These are phyloP conservation scores for Firmiana major DNA, from an alignment of 345 rosid species.

Conservation along the genomic window DNA sequence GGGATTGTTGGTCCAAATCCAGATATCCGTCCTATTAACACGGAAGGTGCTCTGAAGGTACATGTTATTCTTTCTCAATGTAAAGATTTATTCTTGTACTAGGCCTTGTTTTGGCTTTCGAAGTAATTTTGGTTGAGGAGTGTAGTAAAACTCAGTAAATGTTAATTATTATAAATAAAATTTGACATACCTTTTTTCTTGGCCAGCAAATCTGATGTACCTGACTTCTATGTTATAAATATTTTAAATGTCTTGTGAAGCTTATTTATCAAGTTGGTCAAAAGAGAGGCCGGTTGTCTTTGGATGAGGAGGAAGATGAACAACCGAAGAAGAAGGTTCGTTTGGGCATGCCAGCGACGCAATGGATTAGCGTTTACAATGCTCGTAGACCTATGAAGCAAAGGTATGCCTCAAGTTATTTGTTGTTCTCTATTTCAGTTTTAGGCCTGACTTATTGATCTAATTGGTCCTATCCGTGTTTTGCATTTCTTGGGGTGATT, in stretches of 20 bases:
- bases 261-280: conserved; percentile 64
- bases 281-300: conserved; percentile 52
- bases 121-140: not conserved
- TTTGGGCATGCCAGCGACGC: conserved; percentile 67
- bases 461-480: not conserved
- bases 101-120: not conserved
- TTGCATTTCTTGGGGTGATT: not conserved
- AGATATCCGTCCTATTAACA: conserved; percentile 54
- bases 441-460: not conserved
- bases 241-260: conserved; percentile 28
- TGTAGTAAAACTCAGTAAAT: not conserved
- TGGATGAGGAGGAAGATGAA: conserved; percentile 55
- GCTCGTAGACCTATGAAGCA: conserved; percentile 76
- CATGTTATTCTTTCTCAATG: conserved; percentile 3
- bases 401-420: conserved; percentile 35
- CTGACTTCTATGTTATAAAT: not conserved
- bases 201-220: not conserved
- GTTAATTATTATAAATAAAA: not conserved
- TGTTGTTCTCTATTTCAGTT: conserved; percentile 5
- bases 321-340: conserved; percentile 67
- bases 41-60: conserved; percentile 74
- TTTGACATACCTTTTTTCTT: not conserved
- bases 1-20: conserved; percentile 54
- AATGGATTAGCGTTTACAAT: conserved; percentile 72
- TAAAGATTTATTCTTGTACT: not conserved